A percentile compares a stretch with the other conserved stretches of the same genome.
phyloP scores from a whole-genome alignment of 75 land plant genomes.

The Cupressus sempervirens region DNA sequence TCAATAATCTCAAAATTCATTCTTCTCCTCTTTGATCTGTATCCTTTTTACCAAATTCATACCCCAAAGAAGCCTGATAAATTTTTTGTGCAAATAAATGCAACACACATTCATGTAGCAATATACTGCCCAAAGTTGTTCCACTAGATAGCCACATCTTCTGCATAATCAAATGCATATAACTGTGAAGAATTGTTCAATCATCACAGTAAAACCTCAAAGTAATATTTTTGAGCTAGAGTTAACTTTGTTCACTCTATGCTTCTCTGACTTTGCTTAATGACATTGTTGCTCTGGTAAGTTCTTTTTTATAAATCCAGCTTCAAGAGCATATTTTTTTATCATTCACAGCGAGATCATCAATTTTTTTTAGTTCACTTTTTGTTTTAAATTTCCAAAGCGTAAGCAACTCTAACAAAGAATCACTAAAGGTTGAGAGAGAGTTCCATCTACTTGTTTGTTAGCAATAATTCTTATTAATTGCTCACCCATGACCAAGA shows the following conservation, averaged over 20 bases:
- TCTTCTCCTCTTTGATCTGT: background rate
- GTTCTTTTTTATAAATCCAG: background rate
- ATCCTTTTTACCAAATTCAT: background rate
- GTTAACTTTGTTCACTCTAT: background rate
- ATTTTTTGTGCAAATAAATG: background rate
- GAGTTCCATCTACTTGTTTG: background rate
- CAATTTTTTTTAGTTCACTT: background rate
- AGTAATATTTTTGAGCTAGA: background rate
- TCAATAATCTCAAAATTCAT: no score
- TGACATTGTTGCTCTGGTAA: background rate
- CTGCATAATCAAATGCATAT: background rate
- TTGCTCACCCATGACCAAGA: background rate
- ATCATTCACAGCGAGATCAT: no score
- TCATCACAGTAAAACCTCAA: background rate
- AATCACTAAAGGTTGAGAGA: background rate
- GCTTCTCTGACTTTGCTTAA: background rate
- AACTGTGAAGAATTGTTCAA: background rate
- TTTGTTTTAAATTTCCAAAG: background rate
- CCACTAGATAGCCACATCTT: background rate
- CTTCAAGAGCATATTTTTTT: background rate
- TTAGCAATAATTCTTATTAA: background rate
- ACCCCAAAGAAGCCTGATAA: background rate
- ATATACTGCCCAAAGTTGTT: background rate
- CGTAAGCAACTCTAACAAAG: background rate
- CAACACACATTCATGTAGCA: background rate